Conservation (phyloP, 1,139 yeast species). For the Dujonia santamariae region DNA sequence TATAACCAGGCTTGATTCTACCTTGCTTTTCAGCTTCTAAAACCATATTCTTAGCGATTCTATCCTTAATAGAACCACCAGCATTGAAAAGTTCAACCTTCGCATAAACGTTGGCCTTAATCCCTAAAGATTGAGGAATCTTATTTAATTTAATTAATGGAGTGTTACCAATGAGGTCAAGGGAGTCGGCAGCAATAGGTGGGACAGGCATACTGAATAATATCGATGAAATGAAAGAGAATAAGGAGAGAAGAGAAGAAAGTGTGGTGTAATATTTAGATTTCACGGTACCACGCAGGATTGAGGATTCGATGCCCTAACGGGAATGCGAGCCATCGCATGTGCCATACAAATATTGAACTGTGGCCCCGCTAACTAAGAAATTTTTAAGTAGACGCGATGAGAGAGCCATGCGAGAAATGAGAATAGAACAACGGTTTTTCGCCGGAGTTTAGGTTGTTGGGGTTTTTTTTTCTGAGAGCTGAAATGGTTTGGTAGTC, state of each 20-base stretch:
- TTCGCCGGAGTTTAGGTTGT: too few relatives aligned
- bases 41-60: conserved; percentile 66
- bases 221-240: conserved; percentile 10
- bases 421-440: too few relatives aligned
- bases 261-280: not conserved
- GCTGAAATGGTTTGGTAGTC: too few relatives aligned
- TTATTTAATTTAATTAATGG: conserved; percentile 74
- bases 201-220: conserved; percentile 20
- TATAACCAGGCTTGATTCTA: conserved; percentile 78
- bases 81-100: conserved; percentile 67
- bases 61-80: conserved; percentile 70
- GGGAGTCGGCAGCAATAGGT: conserved; percentile 35
- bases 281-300: too few relatives aligned
- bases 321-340: too few relatives aligned
- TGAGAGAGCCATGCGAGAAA: too few relatives aligned
- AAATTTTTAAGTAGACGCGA: too few relatives aligned
- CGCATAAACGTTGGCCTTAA: conserved; percentile 59
- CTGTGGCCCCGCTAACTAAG: too few relatives aligned
- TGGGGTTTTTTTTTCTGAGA: too few relatives aligned
- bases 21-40: conserved; percentile 82
- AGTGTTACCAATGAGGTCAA: conserved; percentile 79
- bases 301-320: too few relatives aligned
- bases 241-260: not conserved
- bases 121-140: conserved; percentile 74
- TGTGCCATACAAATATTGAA: too few relatives aligned